Conservation (phyloP, 306 rosid species). For the Sindora glabra region DNA sequence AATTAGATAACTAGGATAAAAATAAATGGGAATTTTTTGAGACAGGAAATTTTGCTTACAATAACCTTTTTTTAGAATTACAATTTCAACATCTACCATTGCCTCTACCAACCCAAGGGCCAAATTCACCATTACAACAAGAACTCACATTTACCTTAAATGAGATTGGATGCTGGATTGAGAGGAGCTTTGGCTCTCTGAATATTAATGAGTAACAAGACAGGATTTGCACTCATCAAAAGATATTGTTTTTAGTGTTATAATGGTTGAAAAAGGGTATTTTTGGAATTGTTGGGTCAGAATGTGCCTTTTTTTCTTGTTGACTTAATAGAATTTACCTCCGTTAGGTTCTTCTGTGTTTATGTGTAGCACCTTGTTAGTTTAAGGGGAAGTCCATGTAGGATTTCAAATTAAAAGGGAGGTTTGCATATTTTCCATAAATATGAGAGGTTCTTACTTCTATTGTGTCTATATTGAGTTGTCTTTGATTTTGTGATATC, state of each 20-base stretch:
- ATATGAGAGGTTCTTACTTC: no score
- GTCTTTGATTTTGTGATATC: no score
- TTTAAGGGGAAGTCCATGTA: no score
- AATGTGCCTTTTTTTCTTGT: no score
- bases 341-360: no score
- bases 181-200: slow-evolving; percentile 48
- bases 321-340: no score
- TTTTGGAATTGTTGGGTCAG: no score
- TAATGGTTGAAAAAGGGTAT: no score
- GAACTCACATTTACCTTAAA: slow-evolving; percentile 42
- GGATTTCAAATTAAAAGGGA: no score
- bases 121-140: slow-evolving; percentile 18
- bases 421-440: no score
- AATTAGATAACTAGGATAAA: background rate
- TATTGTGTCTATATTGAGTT: no score
- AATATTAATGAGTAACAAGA: slow-evolving; percentile 70
- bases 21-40: slow-evolving; percentile 11
- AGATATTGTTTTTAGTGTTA: background rate
- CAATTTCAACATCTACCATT: background rate
- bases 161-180: slow-evolving; percentile 47
- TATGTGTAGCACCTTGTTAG: no score
- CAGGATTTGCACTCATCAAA: slow-evolving; percentile 37
- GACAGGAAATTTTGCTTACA: background rate
- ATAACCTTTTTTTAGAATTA: background rate
- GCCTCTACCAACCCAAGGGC: background rate